Evolutionary conservation across 78 protist genomes (phyloP).

Genomic region (Dictyostelium citrinum): DNA sequence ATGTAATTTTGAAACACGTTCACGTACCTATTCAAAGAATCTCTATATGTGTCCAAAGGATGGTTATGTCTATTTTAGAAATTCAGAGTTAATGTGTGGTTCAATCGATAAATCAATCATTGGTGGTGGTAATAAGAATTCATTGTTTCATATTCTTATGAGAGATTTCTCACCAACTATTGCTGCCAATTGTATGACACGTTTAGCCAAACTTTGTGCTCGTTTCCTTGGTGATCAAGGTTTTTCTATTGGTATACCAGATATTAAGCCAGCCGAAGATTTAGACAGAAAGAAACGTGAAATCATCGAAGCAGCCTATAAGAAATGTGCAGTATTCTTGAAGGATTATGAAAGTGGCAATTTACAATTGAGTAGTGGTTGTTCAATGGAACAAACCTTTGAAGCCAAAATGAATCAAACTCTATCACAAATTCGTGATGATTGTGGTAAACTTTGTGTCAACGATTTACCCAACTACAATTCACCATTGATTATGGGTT

Average conservation of each 20-base stretch:
- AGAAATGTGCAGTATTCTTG: slow-evolving; percentile 81
- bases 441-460: slow-evolving; percentile 94
- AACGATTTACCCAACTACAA: slow-evolving; percentile 87
- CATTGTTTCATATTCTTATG: slow-evolving; percentile 91
- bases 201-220: slow-evolving; percentile 92
- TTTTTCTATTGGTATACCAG: slow-evolving; percentile 98
- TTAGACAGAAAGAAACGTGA: slow-evolving; percentile 83
- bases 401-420: slow-evolving; percentile 87
- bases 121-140: slow-evolving; percentile 90
- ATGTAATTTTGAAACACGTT: slow-evolving; percentile 83
- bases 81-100: slow-evolving; percentile 94
- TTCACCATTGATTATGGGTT: slow-evolving; percentile 98
- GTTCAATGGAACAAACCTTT: slow-evolving; percentile 91
- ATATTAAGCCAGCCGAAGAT: slow-evolving; percentile 91
- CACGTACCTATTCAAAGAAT: slow-evolving; percentile 70
- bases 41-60: slow-evolving; percentile 92
- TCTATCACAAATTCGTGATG: slow-evolving; percentile 94
- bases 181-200: slow-evolving; percentile 92
- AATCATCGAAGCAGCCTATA: slow-evolving; percentile 83
- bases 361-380: slow-evolving; percentile 90
- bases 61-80: slow-evolving; percentile 86
- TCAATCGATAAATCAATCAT: slow-evolving; percentile 90
- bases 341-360: slow-evolving; percentile 76
- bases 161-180: slow-evolving; percentile 79
- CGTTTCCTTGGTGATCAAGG: slow-evolving; percentile 86